phyloP scores from a whole-genome alignment of 2,329 filamentous ascomycete species.

The Nothophoma quercina region DNA sequence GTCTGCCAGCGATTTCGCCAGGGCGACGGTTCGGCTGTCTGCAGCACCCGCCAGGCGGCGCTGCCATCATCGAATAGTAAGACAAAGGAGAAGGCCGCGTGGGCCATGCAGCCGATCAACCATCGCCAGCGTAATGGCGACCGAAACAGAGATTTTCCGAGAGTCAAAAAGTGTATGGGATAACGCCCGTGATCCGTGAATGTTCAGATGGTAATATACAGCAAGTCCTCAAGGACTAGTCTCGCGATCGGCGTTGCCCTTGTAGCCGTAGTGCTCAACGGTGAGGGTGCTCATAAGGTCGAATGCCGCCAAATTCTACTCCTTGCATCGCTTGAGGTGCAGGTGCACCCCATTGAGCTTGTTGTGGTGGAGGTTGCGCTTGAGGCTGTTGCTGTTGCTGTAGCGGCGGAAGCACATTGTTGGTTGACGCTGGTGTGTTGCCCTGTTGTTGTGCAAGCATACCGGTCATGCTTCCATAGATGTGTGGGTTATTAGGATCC shows the following conservation, averaged over 20 bases:
- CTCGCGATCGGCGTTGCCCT: neutral
- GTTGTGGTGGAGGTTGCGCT: constrained; percentile 40
- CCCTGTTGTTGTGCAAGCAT: constrained; percentile 52
- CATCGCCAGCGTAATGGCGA: neutral
- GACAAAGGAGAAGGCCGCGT: constrained; percentile 2
- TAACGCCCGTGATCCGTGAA: constrained; percentile 17
- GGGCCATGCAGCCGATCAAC: constrained; percentile 1
- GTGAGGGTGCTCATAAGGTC: constrained; percentile 47
- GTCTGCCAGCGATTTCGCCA: neutral
- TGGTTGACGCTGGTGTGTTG: constrained; percentile 36
- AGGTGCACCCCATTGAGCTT: constrained; percentile 42
- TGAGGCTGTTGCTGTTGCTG: constrained; percentile 47
- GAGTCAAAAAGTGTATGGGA: constrained; percentile 15
- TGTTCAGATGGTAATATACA: constrained; percentile 21
- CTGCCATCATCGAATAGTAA: neutral
- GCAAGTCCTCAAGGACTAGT: constrained; percentile 2
- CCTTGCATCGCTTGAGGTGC: constrained; percentile 57
- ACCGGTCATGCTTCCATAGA: constrained; percentile 57
- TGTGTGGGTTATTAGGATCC: constrained; percentile 56
- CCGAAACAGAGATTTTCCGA: neutral
- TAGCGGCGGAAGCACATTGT: constrained; percentile 48
- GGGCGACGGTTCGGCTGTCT: neutral
- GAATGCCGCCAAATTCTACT: constrained; percentile 55
- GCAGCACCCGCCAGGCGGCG: neutral
- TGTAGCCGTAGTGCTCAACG: constrained; percentile 25